phyloP scores from a whole-genome alignment of 805 yeast species.

The Wickerhamiella bombiphila region DNA sequence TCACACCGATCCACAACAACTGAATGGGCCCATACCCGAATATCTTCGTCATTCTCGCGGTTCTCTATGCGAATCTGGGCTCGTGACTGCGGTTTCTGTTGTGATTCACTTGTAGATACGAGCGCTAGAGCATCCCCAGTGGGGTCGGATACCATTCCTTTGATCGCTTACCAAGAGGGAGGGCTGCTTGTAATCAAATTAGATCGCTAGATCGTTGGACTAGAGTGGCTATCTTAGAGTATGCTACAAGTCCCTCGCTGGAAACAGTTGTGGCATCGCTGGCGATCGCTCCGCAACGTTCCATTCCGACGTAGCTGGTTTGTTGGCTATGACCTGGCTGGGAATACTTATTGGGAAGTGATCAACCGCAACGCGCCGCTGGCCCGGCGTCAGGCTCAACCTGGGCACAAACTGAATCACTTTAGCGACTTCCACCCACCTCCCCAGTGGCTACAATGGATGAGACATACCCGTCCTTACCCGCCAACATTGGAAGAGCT shows the following conservation, averaged over 20 bases:
- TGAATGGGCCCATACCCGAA: conserved; percentile 26
- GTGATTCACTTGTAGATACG: too few relatives aligned
- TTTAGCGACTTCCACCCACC: conserved; percentile 23
- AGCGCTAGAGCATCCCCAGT: too few relatives aligned
- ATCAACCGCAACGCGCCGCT: conserved; percentile 35
- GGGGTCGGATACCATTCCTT: not conserved
- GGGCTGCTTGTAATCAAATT: too few relatives aligned
- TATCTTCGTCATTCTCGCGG: conserved; percentile 8
- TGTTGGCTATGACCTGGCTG: conserved; percentile 60
- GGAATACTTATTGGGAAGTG: conserved; percentile 80
- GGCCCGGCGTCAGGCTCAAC: conserved; percentile 49
- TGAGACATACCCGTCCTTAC: conserved; percentile 42
- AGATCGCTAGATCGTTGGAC: too few relatives aligned
- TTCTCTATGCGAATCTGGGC: conserved; percentile 17
- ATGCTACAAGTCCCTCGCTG: conserved; percentile 17
- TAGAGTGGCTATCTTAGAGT: too few relatives aligned
- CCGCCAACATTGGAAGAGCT: conserved; percentile 56
- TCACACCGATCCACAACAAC: conserved; percentile 29
- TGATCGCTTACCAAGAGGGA: too few relatives aligned
- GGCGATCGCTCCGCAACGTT: conserved; percentile 44
- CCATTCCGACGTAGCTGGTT: conserved; percentile 62
- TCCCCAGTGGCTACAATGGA: conserved; percentile 68
- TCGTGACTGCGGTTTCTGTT: too few relatives aligned
- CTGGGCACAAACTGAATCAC: conserved; percentile 21
- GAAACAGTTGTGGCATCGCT: conserved; percentile 27